Percentiles rank a stretch among this genome's conserved stretches.
Evolutionary conservation across 139 green algal genomes (phyloP).

Genomic region (Bryopsis sp.): DNA sequence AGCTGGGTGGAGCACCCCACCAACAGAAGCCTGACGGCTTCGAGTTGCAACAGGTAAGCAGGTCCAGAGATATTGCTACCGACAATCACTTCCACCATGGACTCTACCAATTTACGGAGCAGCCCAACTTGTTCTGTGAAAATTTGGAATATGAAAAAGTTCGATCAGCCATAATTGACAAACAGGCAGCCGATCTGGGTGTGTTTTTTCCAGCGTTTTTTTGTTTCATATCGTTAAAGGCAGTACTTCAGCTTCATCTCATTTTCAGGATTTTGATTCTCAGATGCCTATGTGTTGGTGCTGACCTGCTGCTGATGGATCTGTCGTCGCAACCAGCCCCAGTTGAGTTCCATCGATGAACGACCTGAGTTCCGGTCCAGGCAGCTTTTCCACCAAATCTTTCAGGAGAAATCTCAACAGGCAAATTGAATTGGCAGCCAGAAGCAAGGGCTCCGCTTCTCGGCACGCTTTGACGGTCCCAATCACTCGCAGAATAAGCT

Average conservation of each 20-base stretch:
- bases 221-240: too few relatives aligned
- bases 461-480: conserved; percentile 31
- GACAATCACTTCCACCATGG: conserved; percentile 2
- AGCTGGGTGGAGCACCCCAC: conserved; percentile 55
- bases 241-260: too few relatives aligned
- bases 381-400: conserved; percentile 43
- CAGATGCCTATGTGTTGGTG: too few relatives aligned
- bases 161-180: too few relatives aligned
- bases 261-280: too few relatives aligned
- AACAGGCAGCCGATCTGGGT: too few relatives aligned
- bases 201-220: too few relatives aligned
- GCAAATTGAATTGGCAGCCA: conserved; percentile 55
- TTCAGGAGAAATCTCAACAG: conserved; percentile 51
- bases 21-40: conserved; percentile 54
- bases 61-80: background rate
- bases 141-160: too few relatives aligned
- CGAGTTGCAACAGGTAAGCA: conserved; percentile 56
- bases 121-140: background rate
- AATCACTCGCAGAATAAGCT: conserved; percentile 47
- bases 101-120: background rate
- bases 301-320: too few relatives aligned
- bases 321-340: too few relatives aligned
- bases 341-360: conserved; percentile 27
- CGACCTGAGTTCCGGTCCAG: conserved; percentile 31
- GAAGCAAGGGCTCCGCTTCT: conserved; percentile 21